A percentile compares a stretch with the other conserved stretches of the same genome.
Conservation (phyloP, 495 filamentous ascomycete genomes). For the Aspergillus avenaceus region DNA sequence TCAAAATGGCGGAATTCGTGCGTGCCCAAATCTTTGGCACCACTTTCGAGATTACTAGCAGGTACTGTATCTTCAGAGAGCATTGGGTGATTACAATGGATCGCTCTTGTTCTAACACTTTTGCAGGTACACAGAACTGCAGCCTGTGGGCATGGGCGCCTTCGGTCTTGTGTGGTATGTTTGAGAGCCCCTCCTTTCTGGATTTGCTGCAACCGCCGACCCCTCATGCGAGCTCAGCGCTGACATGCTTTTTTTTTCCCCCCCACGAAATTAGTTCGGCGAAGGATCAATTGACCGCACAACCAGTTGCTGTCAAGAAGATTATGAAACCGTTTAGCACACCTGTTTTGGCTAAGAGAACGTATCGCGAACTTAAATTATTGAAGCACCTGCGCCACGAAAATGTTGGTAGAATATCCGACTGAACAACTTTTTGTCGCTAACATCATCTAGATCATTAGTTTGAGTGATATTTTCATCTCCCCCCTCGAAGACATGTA, state of each 20-base stretch:
- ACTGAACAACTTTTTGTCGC: slow-evolving; percentile 3
- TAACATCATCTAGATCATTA: slow-evolving; percentile 71
- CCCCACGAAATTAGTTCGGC: slow-evolving; percentile 63
- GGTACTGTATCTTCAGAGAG: slow-evolving; percentile 50
- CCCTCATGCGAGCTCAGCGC: slow-evolving; percentile 1
- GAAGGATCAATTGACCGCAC: slow-evolving; percentile 91
- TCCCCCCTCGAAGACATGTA: slow-evolving; percentile 98
- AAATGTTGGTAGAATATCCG: slow-evolving; percentile 60
- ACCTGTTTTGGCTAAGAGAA: slow-evolving; percentile 92
- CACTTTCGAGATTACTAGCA: slow-evolving; percentile 98
- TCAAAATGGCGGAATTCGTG: slow-evolving; percentile 94
- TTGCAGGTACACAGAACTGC: slow-evolving; percentile 88
- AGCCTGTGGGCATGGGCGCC: slow-evolving; percentile 98
- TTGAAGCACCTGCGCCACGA: slow-evolving; percentile 95
- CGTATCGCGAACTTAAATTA: slow-evolving; percentile 95
- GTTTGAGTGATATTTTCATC: slow-evolving; percentile 98
- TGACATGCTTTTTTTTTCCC: slow-evolving; percentile 15
- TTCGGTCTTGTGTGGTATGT: slow-evolving; percentile 96
- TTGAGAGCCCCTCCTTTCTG: slow-evolving; percentile 16
- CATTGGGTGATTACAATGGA: neutral
- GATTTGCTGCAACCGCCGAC: neutral
- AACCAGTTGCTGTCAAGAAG: slow-evolving; percentile 98
- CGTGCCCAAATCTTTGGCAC: slow-evolving; percentile 99
- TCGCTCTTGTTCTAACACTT: slow-evolving; percentile 11
- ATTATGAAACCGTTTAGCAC: slow-evolving; percentile 99